A percentile compares a stretch with the other conserved stretches of the same genome.
Evolutionary conservation across 1,139 yeast genomes (phyloP).

Genomic region (Yamadazyma blattariae): DNA sequence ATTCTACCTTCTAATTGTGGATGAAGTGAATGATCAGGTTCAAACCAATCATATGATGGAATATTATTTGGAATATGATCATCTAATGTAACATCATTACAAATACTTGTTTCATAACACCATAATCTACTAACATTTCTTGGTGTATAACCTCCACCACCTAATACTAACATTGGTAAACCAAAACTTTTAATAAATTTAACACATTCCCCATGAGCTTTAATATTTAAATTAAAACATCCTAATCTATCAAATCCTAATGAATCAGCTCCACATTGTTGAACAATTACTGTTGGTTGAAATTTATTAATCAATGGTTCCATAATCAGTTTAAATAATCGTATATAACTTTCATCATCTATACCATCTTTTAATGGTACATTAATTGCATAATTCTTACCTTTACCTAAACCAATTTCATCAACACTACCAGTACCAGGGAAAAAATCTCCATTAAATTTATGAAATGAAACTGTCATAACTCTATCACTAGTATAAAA

Average conservation of each 20-base stretch:
- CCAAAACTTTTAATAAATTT: slow-evolving; percentile 84
- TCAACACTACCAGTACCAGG: slow-evolving; percentile 94
- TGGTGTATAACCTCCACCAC: slow-evolving; percentile 98
- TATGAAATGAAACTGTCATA: slow-evolving; percentile 97
- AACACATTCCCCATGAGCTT: slow-evolving; percentile 95
- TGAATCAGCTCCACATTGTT: slow-evolving; percentile 94
- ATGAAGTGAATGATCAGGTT: slow-evolving; percentile 87
- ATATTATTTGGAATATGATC: slow-evolving; percentile 72
- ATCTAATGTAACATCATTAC: slow-evolving; percentile 75
- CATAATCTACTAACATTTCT: slow-evolving; percentile 91
- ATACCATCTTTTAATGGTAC: slow-evolving; percentile 92
- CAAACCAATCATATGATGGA: slow-evolving; percentile 87
- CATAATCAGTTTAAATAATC: slow-evolving; percentile 75
- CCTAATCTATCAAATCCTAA: slow-evolving; percentile 89
- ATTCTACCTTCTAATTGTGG: slow-evolving; percentile 86
- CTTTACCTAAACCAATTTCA: slow-evolving; percentile 87
- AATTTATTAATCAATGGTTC: slow-evolving; percentile 74
- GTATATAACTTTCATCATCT: slow-evolving; percentile 80
- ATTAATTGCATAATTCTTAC: slow-evolving; percentile 82
- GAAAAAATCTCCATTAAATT: slow-evolving; percentile 91
- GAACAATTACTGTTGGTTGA: slow-evolving; percentile 88
- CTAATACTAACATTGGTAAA: slow-evolving; percentile 85
- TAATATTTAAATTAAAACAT: slow-evolving; percentile 86
- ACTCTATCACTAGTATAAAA: slow-evolving; percentile 95
- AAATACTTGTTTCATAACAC: slow-evolving; percentile 91